phyloP scores from a whole-genome alignment of 208 protist genomes.

The Leptomonas seymouri region DNA sequence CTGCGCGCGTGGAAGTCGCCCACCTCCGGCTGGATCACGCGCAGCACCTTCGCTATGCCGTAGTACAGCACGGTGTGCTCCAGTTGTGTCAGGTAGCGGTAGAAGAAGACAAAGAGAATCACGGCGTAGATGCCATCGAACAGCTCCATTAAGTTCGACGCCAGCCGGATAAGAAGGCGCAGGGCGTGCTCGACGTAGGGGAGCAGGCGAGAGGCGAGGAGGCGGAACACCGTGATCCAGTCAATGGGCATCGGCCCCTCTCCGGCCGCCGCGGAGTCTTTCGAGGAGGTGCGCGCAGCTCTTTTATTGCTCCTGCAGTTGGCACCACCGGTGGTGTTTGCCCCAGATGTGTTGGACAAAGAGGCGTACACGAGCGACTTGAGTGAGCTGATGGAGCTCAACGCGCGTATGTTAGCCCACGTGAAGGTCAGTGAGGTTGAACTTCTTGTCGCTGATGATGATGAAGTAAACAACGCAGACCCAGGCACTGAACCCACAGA shows the following conservation, averaged over 20 bases:
- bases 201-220: constrained; percentile 33
- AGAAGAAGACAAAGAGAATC: constrained; percentile 63
- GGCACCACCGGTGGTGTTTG: background rate
- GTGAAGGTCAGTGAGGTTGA: background rate
- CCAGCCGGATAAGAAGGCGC: constrained; percentile 28
- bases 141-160: constrained; percentile 50
- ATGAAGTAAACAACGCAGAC: too few relatives aligned
- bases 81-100: constrained; percentile 64
- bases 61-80: constrained; percentile 83
- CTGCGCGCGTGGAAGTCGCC: constrained; percentile 56
- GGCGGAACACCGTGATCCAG: constrained; percentile 43
- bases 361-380: constrained; percentile 24
- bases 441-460: background rate
- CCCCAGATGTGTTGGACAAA: constrained; percentile 4
- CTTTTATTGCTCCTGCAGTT: background rate
- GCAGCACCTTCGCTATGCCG: constrained; percentile 56
- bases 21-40: constrained; percentile 44
- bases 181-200: constrained; percentile 33
- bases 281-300: background rate
- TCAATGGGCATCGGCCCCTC: constrained; percentile 23
- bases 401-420: background rate
- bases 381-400: constrained; percentile 4
- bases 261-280: background rate
- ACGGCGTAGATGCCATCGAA: constrained; percentile 65
- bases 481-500: background rate